Evolutionary conservation across 2,329 filamentous ascomycete species (phyloP).

Genomic region (Teratosphaeria nubilosa): DNA sequence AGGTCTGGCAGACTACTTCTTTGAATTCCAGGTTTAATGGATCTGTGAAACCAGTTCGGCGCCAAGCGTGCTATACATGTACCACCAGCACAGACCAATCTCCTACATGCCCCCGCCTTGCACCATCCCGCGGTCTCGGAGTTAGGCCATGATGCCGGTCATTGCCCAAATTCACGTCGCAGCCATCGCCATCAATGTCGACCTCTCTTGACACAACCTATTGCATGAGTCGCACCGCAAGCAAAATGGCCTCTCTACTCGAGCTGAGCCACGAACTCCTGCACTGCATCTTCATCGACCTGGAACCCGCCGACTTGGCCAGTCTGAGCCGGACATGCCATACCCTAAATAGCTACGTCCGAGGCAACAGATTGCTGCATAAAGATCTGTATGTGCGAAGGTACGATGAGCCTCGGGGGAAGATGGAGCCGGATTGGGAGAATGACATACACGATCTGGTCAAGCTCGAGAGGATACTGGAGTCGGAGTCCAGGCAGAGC

Average conservation of each 20-base stretch:
- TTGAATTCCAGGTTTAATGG: too few species aligned
- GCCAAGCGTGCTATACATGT: background rate
- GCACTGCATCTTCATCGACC: conserved; percentile 48
- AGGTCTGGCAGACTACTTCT: background rate
- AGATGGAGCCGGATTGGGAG: conserved; percentile 28
- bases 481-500: conserved; percentile 28
- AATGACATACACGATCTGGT: conserved; percentile 25
- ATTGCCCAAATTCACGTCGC: background rate
- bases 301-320: conserved; percentile 48
- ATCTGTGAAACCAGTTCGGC: background rate
- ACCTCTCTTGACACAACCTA: background rate
- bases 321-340: conserved; percentile 44
- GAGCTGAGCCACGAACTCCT: conserved; percentile 53
- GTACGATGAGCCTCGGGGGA: conserved; percentile 18
- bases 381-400: conserved; percentile 50
- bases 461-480: conserved; percentile 36
- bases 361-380: conserved; percentile 49
- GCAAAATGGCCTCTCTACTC: conserved; percentile 27
- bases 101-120: background rate
- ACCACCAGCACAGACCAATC: background rate
- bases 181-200: background rate
- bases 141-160: background rate
- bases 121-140: background rate
- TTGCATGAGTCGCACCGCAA: background rate
- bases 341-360: conserved; percentile 44